Evolutionary conservation across 176 grass and related monocot species (phyloP).

Genomic region (Alopecurus myosuroides): DNA sequence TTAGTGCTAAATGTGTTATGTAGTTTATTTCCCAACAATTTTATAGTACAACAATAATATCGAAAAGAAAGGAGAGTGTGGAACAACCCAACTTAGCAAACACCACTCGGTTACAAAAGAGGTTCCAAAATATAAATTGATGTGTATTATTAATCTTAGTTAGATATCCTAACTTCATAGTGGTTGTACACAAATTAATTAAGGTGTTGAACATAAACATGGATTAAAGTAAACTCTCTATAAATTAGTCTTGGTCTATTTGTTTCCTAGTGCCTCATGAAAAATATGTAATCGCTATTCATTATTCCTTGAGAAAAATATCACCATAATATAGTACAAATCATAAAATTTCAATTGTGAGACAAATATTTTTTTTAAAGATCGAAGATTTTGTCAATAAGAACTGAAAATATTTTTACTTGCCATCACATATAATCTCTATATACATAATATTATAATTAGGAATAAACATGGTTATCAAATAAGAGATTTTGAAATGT

Average conservation of each 20-base stretch:
- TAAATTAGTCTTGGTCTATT: background rate
- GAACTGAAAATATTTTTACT: background rate
- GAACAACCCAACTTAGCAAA: background rate
- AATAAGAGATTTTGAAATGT: background rate
- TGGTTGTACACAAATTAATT: background rate
- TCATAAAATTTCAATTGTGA: background rate
- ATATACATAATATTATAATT: background rate
- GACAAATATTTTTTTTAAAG: no score
- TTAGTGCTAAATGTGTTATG: background rate
- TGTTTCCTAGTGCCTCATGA: background rate
- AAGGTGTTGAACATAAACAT: background rate
- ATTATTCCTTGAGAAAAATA: background rate
- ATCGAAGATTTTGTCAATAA: background rate
- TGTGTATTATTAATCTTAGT: background rate
- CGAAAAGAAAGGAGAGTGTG: background rate
- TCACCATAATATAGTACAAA: background rate
- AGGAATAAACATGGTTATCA: background rate
- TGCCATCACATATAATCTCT: background rate
- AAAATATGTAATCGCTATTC: background rate
- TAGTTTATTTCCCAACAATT: background rate
- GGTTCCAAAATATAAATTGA: background rate
- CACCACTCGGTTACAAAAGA: background rate
- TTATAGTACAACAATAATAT: background rate
- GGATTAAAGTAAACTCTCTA: background rate
- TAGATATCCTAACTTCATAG: background rate